These are phyloP conservation scores for Arthrobotrys sphaeroides DNA, from an alignment of 2,329 filamentous ascomycete species.

Conservation along the genomic window DNA sequence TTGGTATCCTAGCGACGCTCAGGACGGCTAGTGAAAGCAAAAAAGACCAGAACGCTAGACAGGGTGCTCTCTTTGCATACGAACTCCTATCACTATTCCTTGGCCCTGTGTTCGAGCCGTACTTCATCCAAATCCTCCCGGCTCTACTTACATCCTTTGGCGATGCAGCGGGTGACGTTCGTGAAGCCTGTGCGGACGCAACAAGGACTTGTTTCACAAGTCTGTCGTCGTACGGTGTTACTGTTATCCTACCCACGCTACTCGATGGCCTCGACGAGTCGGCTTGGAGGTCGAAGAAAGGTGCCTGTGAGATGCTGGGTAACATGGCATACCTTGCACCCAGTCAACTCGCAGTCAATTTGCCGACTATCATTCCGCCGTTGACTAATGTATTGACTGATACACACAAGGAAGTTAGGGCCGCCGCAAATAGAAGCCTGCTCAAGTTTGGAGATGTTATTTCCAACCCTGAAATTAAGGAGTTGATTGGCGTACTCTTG, in stretches of 20 bases:
- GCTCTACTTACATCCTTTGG: conserved; percentile 89
- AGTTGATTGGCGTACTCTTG: conserved; percentile 86
- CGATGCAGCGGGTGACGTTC: conserved; percentile 85
- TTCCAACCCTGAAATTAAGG: conserved; percentile 95
- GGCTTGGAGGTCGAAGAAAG: conserved; percentile 98
- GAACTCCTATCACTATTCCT: conserved; percentile 88
- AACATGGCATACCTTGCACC: conserved; percentile 99
- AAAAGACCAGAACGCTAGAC: conserved; percentile 86
- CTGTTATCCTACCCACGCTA: conserved; percentile 89
- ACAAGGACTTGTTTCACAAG: conserved; percentile 94
- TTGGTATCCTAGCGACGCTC: conserved; percentile 83
- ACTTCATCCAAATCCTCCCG: conserved; percentile 93
- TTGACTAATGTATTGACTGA: conserved; percentile 94
- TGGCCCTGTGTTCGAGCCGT: conserved; percentile 90
- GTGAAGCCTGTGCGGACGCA: conserved; percentile 90
- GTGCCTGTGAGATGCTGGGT: conserved; percentile 92
- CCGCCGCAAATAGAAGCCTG: conserved; percentile 91
- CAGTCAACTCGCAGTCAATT: conserved; percentile 86
- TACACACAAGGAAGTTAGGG: conserved; percentile 95
- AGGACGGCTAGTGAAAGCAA: conserved; percentile 90
- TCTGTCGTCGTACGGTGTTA: conserved; percentile 94
- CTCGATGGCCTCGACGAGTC: conserved; percentile 91
- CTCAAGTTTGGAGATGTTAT: conserved; percentile 99
- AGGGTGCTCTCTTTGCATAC: conserved; percentile 87
- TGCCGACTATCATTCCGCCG: conserved; percentile 96